Evolutionary conservation across 2,329 filamentous ascomycete genomes (phyloP).

Genomic region (Cadophora sp.): DNA sequence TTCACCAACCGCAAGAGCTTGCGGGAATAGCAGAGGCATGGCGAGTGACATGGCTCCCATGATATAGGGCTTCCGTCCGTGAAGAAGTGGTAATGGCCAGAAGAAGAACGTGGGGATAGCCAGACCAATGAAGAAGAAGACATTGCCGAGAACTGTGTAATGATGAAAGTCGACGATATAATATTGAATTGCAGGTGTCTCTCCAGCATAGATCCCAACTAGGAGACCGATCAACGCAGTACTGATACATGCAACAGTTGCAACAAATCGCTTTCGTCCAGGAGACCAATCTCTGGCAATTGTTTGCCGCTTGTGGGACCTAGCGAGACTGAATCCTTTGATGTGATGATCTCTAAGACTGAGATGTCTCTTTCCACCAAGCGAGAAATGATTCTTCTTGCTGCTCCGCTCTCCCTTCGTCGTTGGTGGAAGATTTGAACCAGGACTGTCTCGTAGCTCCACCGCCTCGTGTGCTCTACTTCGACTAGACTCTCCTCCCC

Average conservation of each 20-base stretch:
- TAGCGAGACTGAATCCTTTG: constrained; percentile 58
- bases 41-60: constrained; percentile 71
- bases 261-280: constrained; percentile 71
- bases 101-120: constrained; percentile 72
- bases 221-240: constrained; percentile 75
- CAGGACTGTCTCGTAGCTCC: constrained; percentile 36
- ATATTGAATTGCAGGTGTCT: constrained; percentile 82
- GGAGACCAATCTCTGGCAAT: constrained; percentile 77
- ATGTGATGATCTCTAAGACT: constrained; percentile 54
- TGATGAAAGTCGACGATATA: constrained; percentile 74
- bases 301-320: constrained; percentile 64
- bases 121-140: constrained; percentile 73
- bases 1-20: constrained; percentile 69
- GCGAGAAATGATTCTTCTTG: constrained; percentile 44
- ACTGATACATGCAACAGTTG: constrained; percentile 73
- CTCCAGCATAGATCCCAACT: constrained; percentile 77
- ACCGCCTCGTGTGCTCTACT: constrained; percentile 25
- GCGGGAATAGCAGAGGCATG: constrained; percentile 77
- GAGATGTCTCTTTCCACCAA: constrained; percentile 60
- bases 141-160: constrained; percentile 74
- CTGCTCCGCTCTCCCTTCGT: constrained; percentile 25
- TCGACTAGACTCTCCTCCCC: constrained; percentile 23
- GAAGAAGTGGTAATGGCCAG: constrained; percentile 77
- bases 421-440: constrained; percentile 33
- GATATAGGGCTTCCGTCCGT: constrained; percentile 81